Conservation (phyloP, 73 alveolate genomes). For the Effrenium voratum region DNA sequence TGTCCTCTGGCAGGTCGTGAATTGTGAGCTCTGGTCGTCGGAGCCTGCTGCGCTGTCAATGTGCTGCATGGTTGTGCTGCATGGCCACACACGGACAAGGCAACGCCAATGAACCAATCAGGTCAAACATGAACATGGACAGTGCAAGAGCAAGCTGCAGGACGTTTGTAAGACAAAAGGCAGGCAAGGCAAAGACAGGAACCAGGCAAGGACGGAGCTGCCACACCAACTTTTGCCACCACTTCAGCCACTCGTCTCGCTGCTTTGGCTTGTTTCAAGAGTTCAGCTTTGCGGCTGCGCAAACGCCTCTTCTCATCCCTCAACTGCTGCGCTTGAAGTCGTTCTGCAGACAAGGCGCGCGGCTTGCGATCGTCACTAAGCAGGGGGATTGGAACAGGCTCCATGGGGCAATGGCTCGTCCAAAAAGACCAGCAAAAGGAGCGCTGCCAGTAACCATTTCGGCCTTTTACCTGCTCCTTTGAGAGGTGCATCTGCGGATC, state of each 20-base stretch:
- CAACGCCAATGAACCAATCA: no score
- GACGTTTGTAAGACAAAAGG: no score
- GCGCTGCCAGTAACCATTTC: conserved; percentile 90
- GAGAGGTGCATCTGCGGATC: conserved; percentile 83
- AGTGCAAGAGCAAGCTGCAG: no score
- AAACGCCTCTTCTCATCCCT: conserved; percentile 41
- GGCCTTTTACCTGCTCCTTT: conserved; percentile 30
- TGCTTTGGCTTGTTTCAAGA: conserved; percentile 6
- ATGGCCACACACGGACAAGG: no score
- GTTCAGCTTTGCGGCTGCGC: conserved; percentile 52
- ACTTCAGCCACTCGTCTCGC: no score
- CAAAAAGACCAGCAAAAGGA: conserved; percentile 75
- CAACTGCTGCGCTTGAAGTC: conserved; percentile 53
- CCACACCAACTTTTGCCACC: no score
- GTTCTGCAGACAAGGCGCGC: conserved; percentile 57
- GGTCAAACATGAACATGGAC: no score
- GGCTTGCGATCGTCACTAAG: conserved; percentile 48
- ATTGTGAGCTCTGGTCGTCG: conserved; percentile 76
- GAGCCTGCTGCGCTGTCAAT: conserved; percentile 51
- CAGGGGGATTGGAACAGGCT: conserved; percentile 28
- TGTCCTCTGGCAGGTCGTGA: conserved; percentile 80
- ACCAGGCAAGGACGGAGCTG: no score
- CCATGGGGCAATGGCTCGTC: neutral
- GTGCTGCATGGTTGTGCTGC: no score
- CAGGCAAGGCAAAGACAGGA: no score